Conservation (phyloP, 169 alveolate species). For the Eimeria praecox region DNA sequence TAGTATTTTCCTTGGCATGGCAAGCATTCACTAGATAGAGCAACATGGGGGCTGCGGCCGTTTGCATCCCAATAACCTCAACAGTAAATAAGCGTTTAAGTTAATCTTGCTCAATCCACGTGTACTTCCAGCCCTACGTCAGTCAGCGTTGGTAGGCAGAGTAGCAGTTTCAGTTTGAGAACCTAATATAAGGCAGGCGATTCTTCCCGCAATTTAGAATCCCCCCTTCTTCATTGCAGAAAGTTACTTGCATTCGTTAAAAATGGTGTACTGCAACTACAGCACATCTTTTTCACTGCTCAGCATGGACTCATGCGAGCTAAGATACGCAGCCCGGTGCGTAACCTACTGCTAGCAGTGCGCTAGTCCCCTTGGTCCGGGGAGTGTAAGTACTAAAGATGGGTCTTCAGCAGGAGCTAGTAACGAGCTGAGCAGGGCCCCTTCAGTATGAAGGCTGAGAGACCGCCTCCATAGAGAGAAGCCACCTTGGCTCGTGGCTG, state of each 20-base stretch:
- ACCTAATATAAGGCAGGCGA: no score
- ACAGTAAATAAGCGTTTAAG: no score
- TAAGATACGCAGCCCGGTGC: neutral
- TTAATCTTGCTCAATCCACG: no score
- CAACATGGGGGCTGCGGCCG: no score
- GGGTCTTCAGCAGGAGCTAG: neutral
- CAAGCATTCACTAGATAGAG: no score
- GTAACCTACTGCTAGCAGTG: neutral
- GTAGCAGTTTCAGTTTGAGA: no score
- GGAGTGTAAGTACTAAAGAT: neutral
- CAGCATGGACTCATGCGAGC: neutral
- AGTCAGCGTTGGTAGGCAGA: no score
- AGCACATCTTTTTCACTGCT: neutral
- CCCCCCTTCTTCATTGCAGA: neutral
- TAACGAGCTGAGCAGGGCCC: neutral
- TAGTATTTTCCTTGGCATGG: no score
- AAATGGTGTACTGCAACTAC: neutral
- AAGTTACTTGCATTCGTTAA: neutral
- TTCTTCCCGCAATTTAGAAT: no score
- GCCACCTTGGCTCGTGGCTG: neutral
- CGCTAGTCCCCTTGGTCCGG: neutral
- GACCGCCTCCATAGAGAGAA: neutral
- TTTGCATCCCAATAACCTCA: no score
- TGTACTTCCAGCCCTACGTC: no score
- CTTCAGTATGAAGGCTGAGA: neutral